Evolutionary conservation across 768 basidiomycete species (phyloP).

Genomic region (Hygrocybe punicea): DNA sequence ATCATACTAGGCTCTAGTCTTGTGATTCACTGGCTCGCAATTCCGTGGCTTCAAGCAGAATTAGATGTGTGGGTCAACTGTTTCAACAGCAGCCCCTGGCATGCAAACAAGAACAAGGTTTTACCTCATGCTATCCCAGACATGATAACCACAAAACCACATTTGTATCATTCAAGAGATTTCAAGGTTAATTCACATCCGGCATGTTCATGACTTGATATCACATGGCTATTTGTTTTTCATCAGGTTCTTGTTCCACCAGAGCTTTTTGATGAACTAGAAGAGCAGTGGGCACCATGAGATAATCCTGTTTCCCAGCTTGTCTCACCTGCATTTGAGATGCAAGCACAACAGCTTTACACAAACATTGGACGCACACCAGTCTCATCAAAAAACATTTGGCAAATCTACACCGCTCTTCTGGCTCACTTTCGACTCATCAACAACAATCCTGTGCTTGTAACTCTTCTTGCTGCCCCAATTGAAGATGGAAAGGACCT

Average conservation of each 20-base stretch:
- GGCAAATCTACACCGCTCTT: slow-evolving; percentile 12
- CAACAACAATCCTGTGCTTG: too few species aligned
- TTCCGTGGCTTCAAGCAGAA: slow-evolving; percentile 36
- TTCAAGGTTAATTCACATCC: slow-evolving; percentile 29
- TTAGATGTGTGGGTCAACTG: slow-evolving; percentile 27
- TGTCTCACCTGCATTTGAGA: slow-evolving; percentile 28
- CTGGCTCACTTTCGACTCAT: too few species aligned
- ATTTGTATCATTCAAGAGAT: slow-evolving; percentile 24
- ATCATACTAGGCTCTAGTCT: slow-evolving; percentile 10
- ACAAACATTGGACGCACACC: slow-evolving; percentile 20
- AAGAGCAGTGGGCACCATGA: slow-evolving; percentile 28
- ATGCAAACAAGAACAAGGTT: slow-evolving; percentile 29
- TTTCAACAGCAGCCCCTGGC: slow-evolving; percentile 20
- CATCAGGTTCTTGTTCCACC: slow-evolving; percentile 19
- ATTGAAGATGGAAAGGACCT: too few species aligned
- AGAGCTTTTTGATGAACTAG: slow-evolving; percentile 17
- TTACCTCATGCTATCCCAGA: slow-evolving; percentile 38
- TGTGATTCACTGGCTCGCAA: slow-evolving; percentile 19
- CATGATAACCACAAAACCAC: slow-evolving; percentile 27
- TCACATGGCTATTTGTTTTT: background rate
- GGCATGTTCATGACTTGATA: background rate
- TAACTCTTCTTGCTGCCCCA: too few species aligned
- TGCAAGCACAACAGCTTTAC: slow-evolving; percentile 19
- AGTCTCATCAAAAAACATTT: slow-evolving; percentile 19
- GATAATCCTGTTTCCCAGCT: slow-evolving; percentile 36